These are phyloP conservation scores for Russula sp. DNA, from an alignment of 768 basidiomycete species.

Conservation along the genomic window DNA sequence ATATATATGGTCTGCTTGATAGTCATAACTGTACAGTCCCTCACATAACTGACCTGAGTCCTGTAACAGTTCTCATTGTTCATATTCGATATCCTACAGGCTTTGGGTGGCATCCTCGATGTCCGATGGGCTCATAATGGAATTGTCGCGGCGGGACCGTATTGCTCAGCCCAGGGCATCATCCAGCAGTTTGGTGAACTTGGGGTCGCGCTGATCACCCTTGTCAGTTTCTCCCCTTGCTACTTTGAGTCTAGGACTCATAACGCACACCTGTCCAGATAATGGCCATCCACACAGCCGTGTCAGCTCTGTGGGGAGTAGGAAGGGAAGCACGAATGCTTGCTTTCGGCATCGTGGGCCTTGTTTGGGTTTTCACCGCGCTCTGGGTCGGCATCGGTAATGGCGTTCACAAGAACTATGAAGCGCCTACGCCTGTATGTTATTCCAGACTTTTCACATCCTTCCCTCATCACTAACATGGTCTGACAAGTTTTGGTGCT, in stretches of 20 bases:
- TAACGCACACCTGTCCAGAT: not conserved
- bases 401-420: constrained; percentile 22
- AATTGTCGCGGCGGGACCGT: constrained; percentile 31
- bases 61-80: constrained; percentile 27
- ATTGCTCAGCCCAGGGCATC: constrained; percentile 36
- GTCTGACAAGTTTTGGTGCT: not conserved
- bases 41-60: constrained; percentile 15
- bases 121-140: constrained; percentile 34
- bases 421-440: constrained; percentile 20
- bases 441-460: constrained; percentile 24
- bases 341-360: constrained; percentile 22
- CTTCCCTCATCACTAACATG: constrained; percentile 21
- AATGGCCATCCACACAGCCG: constrained; percentile 38
- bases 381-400: not conserved
- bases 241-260: not conserved
- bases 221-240: constrained; percentile 28
- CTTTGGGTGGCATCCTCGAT: constrained; percentile 35
- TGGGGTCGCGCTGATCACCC: constrained; percentile 38
- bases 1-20: constrained; percentile 34
- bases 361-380: not conserved
- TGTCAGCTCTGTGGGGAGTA: constrained; percentile 34
- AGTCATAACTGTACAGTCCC: not conserved
- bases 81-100: constrained; percentile 35
- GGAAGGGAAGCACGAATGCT: constrained; percentile 28
- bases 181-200: constrained; percentile 41